Conservation (phyloP, 2,329 filamentous ascomycete species). For the Diaporthe aspalathi region DNA sequence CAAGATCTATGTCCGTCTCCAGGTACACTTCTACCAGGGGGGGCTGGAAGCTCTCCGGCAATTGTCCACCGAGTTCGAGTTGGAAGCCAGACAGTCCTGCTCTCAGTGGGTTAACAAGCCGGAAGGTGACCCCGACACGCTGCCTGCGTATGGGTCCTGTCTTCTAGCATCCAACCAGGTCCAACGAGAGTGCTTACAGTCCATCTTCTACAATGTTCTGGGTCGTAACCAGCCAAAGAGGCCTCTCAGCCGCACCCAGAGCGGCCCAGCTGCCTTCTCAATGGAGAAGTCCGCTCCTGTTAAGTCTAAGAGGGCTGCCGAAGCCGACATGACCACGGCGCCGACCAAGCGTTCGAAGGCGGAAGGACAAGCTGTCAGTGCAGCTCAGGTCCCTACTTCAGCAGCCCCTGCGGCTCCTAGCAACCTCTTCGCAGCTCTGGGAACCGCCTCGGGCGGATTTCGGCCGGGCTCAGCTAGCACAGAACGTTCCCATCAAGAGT, state of each 20-base stretch:
- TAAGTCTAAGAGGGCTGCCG: conserved; percentile 14
- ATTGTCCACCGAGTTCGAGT: conserved; percentile 42
- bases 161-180: conserved; percentile 39
- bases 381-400: not conserved
- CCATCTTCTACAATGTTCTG: conserved; percentile 42
- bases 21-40: conserved; percentile 42
- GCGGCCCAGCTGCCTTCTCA: conserved; percentile 31
- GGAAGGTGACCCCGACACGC: conserved; percentile 37
- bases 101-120: conserved; percentile 44
- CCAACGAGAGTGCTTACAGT: conserved; percentile 44
- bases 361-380: not conserved
- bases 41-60: conserved; percentile 37
- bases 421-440: not conserved
- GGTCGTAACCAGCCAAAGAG: conserved; percentile 30
- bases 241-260: conserved; percentile 30
- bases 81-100: conserved; percentile 40
- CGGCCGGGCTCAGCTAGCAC: not conserved
- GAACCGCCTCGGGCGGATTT: not conserved
- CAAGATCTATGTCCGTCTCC: conserved; percentile 39
- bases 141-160: conserved; percentile 32
- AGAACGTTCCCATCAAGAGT: conserved; percentile 41
- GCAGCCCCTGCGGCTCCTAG: not conserved
- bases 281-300: conserved; percentile 15
- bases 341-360: conserved; percentile 15
- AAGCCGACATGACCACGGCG: not conserved